Evolutionary conservation across 495 filamentous ascomycete species (phyloP).

Genomic region (Umbilicaria muhlenbergii): DNA sequence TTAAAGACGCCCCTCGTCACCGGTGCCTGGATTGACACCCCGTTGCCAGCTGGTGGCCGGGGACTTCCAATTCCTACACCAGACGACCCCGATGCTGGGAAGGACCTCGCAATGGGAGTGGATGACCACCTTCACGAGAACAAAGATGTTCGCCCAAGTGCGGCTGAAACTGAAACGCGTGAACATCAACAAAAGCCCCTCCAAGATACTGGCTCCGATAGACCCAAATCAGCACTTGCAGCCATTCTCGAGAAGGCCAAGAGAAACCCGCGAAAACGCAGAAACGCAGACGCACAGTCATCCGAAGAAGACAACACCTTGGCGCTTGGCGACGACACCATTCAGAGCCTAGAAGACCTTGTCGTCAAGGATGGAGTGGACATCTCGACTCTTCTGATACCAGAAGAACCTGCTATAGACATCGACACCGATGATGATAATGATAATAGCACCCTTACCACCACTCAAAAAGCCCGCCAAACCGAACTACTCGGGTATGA

Average conservation of each 20-base stretch:
- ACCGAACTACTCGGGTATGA: slow-evolving; percentile 22
- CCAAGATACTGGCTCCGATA: slow-evolving; percentile 19
- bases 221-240: slow-evolving; percentile 34
- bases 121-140: slow-evolving; percentile 3
- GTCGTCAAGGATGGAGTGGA: slow-evolving; percentile 25
- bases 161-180: slow-evolving; percentile 8
- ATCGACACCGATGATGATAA: slow-evolving; percentile 17
- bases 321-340: slow-evolving; percentile 40
- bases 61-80: not conserved
- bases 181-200: slow-evolving; percentile 5
- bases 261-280: not conserved
- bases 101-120: not conserved
- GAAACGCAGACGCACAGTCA: not conserved
- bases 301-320: slow-evolving; percentile 23
- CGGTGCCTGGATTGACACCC: slow-evolving; percentile 38
- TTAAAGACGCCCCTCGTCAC: slow-evolving; percentile 33
- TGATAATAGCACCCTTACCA: slow-evolving; percentile 17
- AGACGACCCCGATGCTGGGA: slow-evolving; percentile 1
- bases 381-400: slow-evolving; percentile 5
- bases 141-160: slow-evolving; percentile 4
- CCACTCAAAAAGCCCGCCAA: slow-evolving; percentile 21
- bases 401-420: slow-evolving; percentile 7
- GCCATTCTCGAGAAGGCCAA: slow-evolving; percentile 38
- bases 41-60: slow-evolving; percentile 24
- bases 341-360: slow-evolving; percentile 45